Percentiles rank a stretch among this genome's conserved stretches.
Conservation (phyloP, 2,329 filamentous ascomycete genomes). For the Periconia sp. region DNA sequence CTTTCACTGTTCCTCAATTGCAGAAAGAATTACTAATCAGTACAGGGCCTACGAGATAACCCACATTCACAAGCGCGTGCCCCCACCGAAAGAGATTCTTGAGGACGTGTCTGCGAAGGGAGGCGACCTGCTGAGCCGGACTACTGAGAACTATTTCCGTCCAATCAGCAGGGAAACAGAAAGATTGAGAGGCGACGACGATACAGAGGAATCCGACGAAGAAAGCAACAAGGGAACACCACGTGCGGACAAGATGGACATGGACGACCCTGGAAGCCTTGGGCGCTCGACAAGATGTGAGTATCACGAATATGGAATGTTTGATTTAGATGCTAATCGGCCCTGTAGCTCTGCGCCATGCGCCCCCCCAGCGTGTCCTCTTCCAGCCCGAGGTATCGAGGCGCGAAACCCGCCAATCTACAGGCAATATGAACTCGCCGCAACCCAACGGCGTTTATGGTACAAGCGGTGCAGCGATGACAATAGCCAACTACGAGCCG, state of each 20-base stretch:
- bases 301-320: background rate
- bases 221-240: constrained; percentile 56
- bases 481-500: constrained; percentile 74
- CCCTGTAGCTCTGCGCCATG: constrained; percentile 69
- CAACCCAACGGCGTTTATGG: constrained; percentile 49
- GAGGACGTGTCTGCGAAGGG: constrained; percentile 83
- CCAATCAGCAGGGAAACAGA: constrained; percentile 56
- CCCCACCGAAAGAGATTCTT: constrained; percentile 85
- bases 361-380: constrained; percentile 82
- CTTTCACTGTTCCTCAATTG: background rate
- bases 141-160: constrained; percentile 73
- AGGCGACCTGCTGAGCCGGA: constrained; percentile 77
- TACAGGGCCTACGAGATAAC: constrained; percentile 79
- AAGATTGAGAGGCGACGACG: constrained; percentile 59
- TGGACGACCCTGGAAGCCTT: constrained; percentile 55
- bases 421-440: constrained; percentile 48
- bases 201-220: constrained; percentile 54
- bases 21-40: constrained; percentile 14
- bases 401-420: constrained; percentile 65
- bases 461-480: constrained; percentile 54
- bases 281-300: constrained; percentile 46
- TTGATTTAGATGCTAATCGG: constrained; percentile 33
- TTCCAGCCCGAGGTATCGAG: constrained; percentile 81
- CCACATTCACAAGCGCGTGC: constrained; percentile 76
- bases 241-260: constrained; percentile 57